Base-by-base conservation (phyloP, 164 flowering plant species). In the Vitis amurensis region DNA sequence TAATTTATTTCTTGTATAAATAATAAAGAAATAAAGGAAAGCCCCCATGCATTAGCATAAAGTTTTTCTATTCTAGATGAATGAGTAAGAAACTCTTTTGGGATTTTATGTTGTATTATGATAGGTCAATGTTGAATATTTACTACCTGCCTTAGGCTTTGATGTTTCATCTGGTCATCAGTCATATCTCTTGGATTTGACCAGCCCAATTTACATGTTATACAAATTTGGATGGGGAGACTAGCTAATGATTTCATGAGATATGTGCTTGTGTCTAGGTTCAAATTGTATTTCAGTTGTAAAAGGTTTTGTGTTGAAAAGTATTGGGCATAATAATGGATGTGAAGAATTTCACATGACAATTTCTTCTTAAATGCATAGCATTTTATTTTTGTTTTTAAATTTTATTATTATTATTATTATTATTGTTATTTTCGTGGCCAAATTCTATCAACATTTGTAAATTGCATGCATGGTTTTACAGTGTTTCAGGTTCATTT, bases 401-500 rank as follows among this genome's bases (percentile, higher is more conserved):
- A 31, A 31, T 31, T 31, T 31, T 23, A 23, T 23, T 23, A n/a
- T n/a, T n/a, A 23, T 37, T 37, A 37, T 37, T 37, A 37, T 37
- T 37, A 37, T 37, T 3, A 37, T 37, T 37, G 7, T 37, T 37
- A 37, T 37, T 37, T 37, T 37, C 0, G 44, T 37, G 5, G 44
- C 7, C 44, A 37, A 37, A 6, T 55, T 55, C 19, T 17, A 19
- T 27, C 61, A 23, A 23, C 44, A 59, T 23, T 23, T 59, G 10
- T 19, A 16, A 56, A 56, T 19, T 37, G 10, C 6, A n/a, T 52
- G n/a, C 12, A 52, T 19, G 50, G 61, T 16, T 44, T 2, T 55
- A 37, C 44, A 8, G 14, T 50, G 56, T 52, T 67, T 73, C 52
- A 52, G 13, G 51, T 63, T 69, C 23, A 11, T 68, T 62, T n/a